Percentiles rank a stretch among this genome's conserved stretches.
These are phyloP conservation scores for Lunasporangiospora selenospora DNA, from an alignment of 192 early-diverging fungal genomes.

Conservation along the genomic window DNA sequence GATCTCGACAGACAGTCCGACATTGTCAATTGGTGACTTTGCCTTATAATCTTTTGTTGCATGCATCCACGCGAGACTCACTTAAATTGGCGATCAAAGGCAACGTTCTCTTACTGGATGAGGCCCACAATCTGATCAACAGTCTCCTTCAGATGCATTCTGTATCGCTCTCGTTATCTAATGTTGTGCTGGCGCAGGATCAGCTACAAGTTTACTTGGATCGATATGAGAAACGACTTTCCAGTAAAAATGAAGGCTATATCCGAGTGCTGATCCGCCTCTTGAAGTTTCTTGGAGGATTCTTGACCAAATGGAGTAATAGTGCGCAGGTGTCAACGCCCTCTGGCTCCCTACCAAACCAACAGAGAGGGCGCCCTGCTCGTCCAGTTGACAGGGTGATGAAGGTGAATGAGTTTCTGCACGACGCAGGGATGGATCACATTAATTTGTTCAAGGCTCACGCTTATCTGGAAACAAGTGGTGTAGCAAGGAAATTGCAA, in stretches of 20 bases:
- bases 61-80: slow-evolving; percentile 74
- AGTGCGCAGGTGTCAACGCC: no score
- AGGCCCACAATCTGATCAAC: slow-evolving; percentile 80
- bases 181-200: slow-evolving; percentile 57
- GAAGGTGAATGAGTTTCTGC: slow-evolving; percentile 73
- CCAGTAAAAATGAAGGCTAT: slow-evolving; percentile 75
- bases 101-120: slow-evolving; percentile 88
- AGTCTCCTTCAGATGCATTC: slow-evolving; percentile 78
- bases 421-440: slow-evolving; percentile 72
- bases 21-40: slow-evolving; percentile 78
- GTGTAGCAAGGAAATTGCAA: slow-evolving; percentile 69
- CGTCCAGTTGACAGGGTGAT: slow-evolving; percentile 44
- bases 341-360: background rate
- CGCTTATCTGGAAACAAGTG: slow-evolving; percentile 69
- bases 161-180: slow-evolving; percentile 55
- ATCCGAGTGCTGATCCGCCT: slow-evolving; percentile 76
- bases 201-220: slow-evolving; percentile 72
- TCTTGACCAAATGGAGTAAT: slow-evolving; percentile 24
- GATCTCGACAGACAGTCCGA: slow-evolving; percentile 63
- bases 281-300: slow-evolving; percentile 56
- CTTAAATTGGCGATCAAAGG: slow-evolving; percentile 72
- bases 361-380: slow-evolving; percentile 1
- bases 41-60: slow-evolving; percentile 89
- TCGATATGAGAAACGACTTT: slow-evolving; percentile 72
- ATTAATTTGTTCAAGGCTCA: slow-evolving; percentile 85